Conservation (phyloP, 1,284 basidiomycete genomes). For the Mycena sp. region DNA sequence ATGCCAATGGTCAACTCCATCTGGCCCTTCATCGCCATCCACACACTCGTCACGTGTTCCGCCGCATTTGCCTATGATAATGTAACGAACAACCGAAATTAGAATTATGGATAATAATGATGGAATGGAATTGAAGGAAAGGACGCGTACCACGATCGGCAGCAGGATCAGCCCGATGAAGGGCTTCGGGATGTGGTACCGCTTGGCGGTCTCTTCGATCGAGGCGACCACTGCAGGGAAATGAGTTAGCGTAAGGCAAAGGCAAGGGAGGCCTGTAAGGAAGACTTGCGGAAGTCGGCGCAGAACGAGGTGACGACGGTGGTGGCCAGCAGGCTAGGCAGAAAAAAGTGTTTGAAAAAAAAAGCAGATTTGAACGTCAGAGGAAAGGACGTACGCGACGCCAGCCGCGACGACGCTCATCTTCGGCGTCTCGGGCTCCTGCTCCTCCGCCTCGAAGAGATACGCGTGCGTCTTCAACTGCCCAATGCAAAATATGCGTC, state of each 20-base stretch:
- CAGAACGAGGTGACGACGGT: conserved; percentile 89
- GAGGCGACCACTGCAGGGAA: conserved; percentile 77
- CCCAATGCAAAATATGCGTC: background rate
- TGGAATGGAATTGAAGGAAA: background rate
- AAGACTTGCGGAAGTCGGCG: conserved; percentile 76
- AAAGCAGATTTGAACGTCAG: too few relatives aligned
- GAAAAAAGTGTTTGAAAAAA: conserved; percentile 12
- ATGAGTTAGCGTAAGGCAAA: too few relatives aligned
- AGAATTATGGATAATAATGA: background rate
- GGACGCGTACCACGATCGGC: conserved; percentile 70
- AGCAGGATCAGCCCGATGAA: conserved; percentile 83
- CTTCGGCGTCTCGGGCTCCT: conserved; percentile 57
- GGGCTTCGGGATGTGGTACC: conserved; percentile 84
- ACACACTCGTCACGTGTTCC: conserved; percentile 84
- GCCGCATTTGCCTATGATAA: conserved; percentile 82
- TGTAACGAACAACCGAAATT: too few relatives aligned
- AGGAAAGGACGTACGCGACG: conserved; percentile 63
- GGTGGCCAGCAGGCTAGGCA: conserved; percentile 63
- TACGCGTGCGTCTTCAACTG: conserved; percentile 48
- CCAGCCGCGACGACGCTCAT: conserved; percentile 80
- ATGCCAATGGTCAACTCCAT: conserved; percentile 89
- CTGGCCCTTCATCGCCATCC: conserved; percentile 91
- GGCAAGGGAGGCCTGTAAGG: background rate
- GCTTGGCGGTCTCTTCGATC: conserved; percentile 87
- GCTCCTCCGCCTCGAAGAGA: conserved; percentile 42